These are phyloP conservation scores for Nemania sp. DNA, from an alignment of 2,329 filamentous ascomycete genomes.

Conservation along the genomic window DNA sequence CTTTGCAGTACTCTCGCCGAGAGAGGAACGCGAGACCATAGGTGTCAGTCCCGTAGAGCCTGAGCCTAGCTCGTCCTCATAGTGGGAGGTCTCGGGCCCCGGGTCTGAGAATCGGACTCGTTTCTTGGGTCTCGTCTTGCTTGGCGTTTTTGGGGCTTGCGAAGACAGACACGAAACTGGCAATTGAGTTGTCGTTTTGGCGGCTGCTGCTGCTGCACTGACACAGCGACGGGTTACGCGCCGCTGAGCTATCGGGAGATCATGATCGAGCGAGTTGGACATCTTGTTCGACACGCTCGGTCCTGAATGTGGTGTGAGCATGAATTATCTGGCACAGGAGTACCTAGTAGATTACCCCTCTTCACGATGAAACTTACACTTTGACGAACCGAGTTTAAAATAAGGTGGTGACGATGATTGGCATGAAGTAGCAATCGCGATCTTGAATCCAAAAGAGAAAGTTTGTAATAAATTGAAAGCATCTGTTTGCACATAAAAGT, in stretches of 20 bases:
- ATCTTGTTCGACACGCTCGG: too few relatives aligned
- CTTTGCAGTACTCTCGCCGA: conserved; percentile 42
- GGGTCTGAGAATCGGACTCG: conserved; percentile 64
- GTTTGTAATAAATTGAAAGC: too few relatives aligned
- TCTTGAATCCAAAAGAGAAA: background rate
- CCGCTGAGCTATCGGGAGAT: conserved; percentile 59
- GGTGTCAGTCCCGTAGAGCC: conserved; percentile 60
- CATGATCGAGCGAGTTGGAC: conserved; percentile 29
- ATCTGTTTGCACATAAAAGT: too few relatives aligned
- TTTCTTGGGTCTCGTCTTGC: conserved; percentile 45
- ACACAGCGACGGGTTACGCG: conserved; percentile 53
- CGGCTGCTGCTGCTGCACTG: conserved; percentile 24
- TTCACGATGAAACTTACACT: too few relatives aligned
- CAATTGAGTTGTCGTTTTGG: conserved; percentile 16
- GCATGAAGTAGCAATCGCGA: too few relatives aligned
- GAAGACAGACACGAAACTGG: too few relatives aligned
- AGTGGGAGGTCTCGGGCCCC: conserved; percentile 43
- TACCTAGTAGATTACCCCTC: too few relatives aligned
- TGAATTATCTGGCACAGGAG: too few relatives aligned
- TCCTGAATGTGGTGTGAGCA: too few relatives aligned
- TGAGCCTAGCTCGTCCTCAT: conserved; percentile 27
- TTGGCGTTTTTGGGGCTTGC: conserved; percentile 37
- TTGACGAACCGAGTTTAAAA: too few relatives aligned
- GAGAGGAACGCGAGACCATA: conserved; percentile 56
- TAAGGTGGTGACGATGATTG: too few relatives aligned